Conservation (phyloP, 768 basidiomycete species). For the Pisolithus microcarpus region DNA sequence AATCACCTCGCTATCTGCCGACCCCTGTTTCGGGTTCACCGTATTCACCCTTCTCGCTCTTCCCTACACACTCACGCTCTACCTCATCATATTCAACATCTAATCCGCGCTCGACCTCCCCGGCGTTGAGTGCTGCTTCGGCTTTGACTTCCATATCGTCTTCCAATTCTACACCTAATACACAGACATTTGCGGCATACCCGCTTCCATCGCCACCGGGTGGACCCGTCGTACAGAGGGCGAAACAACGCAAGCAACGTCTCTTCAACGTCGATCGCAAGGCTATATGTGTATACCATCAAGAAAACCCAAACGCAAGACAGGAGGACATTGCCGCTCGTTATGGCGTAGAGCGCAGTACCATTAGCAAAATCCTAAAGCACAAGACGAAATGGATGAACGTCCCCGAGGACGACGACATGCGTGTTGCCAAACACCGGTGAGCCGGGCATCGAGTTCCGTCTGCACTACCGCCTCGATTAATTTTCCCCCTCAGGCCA, state of each 20-base stretch:
- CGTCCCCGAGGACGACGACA: constrained; percentile 50
- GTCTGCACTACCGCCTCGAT: constrained; percentile 6
- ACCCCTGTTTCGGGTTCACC: constrained; percentile 41
- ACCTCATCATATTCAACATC: constrained; percentile 37
- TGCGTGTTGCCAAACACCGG: constrained; percentile 66
- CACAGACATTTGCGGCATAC: constrained; percentile 24
- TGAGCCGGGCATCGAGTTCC: constrained; percentile 21
- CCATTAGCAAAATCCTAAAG: constrained; percentile 90
- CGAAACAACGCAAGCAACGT: constrained; percentile 62
- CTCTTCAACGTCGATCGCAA: constrained; percentile 71
- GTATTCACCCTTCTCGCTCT: constrained; percentile 39
- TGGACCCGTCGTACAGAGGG: constrained; percentile 26
- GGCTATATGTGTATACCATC: constrained; percentile 63
- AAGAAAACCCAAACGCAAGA: constrained; percentile 56
- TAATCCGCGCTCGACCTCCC: constrained; percentile 52
- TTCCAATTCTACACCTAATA: constrained; percentile 24
- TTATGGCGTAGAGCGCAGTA: constrained; percentile 82
- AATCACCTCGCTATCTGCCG: constrained; percentile 39
- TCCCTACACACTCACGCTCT: constrained; percentile 41
- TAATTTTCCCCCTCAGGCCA: constrained; percentile 38
- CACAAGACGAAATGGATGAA: constrained; percentile 77
- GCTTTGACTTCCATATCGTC: constrained; percentile 48
- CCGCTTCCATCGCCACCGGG: constrained; percentile 23
- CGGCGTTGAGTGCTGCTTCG: constrained; percentile 52
- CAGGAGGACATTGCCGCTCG: constrained; percentile 79